Percentiles rank a stretch among this genome's conserved stretches.
phyloP scores from a whole-genome alignment of 2,329 filamentous ascomycete genomes.

The Phialophora chinensis region DNA sequence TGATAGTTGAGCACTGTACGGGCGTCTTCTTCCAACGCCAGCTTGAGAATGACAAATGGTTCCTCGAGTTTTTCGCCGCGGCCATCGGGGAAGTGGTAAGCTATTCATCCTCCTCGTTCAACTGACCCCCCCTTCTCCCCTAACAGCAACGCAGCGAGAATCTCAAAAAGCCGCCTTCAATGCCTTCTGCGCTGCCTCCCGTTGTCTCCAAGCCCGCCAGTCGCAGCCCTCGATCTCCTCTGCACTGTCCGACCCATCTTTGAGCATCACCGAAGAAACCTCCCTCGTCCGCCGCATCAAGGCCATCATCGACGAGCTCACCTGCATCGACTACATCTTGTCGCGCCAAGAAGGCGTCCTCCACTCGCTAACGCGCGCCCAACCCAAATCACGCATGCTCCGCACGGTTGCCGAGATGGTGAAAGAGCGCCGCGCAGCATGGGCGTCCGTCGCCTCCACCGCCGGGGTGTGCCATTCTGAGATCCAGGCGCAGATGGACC shows the following conservation, averaged over 20 bases:
- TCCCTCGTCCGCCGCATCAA: conserved; percentile 38
- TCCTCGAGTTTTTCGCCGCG: conserved; percentile 22
- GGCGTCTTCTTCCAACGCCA: conserved; percentile 24
- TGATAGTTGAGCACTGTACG: conserved; percentile 24
- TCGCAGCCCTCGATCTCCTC: not conserved
- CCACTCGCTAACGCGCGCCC: conserved; percentile 8
- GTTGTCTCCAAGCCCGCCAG: conserved; percentile 9
- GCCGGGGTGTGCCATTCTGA: conserved; percentile 9
- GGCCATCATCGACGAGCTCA: conserved; percentile 40
- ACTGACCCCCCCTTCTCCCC: not conserved
- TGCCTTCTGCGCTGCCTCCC: conserved; percentile 11
- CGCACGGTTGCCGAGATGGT: conserved; percentile 19
- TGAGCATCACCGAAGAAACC: conserved; percentile 25
- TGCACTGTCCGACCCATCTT: conserved; percentile 14
- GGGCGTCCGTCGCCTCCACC: conserved; percentile 13
- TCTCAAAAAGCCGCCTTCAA: conserved; percentile 17
- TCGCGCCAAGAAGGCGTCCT: conserved; percentile 20
- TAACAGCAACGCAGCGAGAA: conserved; percentile 1
- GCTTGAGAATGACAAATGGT: conserved; percentile 26
- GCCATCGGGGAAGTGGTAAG: conserved; percentile 16
- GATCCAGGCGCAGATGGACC: conserved; percentile 24
- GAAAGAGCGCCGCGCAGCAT: conserved; percentile 16
- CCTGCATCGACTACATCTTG: conserved; percentile 36
- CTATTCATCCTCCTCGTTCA: not conserved
- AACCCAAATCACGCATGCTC: conserved; percentile 17